Base-by-base conservation (phyloP, 371 early-diverging fungal species). In the Mortierella polycephala region DNA sequence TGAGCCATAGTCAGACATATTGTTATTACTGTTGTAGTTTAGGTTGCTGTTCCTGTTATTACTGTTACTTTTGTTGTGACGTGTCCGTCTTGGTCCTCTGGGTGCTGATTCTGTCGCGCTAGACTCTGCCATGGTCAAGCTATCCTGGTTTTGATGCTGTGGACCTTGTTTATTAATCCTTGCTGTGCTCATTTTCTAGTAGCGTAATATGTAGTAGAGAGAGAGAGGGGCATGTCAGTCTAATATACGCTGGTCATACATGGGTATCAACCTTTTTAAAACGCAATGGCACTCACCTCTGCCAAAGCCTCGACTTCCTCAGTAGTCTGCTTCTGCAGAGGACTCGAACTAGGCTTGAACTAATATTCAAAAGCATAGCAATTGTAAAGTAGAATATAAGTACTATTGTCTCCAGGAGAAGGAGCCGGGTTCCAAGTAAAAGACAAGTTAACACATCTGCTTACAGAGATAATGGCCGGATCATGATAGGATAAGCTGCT, bases 1-100 rank as follows among this genome's bases (percentile, higher is more conserved):
- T 1, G 74, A 74, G 3, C 75, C 81, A 58, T 81, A 71, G 44
- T 81, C 75, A 0, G 74, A 74, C 61, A 54, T 66, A 46, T 81
- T 73, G 52, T 73, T 69, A 42, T 60, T 64, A 52, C 57, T 53
- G 51, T 64, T 64, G 21, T 64, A 57, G 37, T 69, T 54, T 40
- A 53, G 21, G 57, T 54, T 64, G 49, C 37, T 55, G 30, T 44
- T 53, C 23, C 13, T 42, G 53, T 60, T 40, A 50, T 64, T 69
- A 62, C 57, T 66, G 49, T 55, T 67, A 30, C 64, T n/a, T 9
- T 49, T 57, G 12, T 53, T 21, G 42, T 45, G 55, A 49, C 80
- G 79, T 11, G 60, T 14, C 42, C 71, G 65, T 53, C 75, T 69
- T 2, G 70, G 75, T 40, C 67, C 67, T 44, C 63, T 70, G 23